phyloP scores from a whole-genome alignment of 768 basidiomycete genomes.

The Tulasnella sp. region DNA sequence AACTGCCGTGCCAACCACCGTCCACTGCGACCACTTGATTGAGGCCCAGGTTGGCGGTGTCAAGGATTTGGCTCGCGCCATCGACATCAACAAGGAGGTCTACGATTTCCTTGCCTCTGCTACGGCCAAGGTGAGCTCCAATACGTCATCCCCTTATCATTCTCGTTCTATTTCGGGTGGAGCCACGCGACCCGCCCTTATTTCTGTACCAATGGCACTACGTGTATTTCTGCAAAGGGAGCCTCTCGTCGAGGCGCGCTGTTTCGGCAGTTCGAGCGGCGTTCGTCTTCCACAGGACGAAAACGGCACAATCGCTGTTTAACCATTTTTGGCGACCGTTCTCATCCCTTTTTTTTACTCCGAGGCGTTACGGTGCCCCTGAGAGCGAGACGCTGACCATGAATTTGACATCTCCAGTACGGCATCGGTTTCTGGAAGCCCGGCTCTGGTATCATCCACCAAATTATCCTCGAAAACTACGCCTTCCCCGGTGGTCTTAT shows the following conservation, averaged over 20 bases:
- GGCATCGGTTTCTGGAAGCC: slow-evolving; percentile 99
- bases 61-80: slow-evolving; percentile 89
- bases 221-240: not conserved
- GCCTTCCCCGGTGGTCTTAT: slow-evolving; percentile 98
- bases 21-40: slow-evolving; percentile 99
- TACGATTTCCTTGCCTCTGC: slow-evolving; percentile 98
- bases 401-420: slow-evolving; percentile 50
- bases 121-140: slow-evolving; percentile 69
- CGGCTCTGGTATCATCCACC: slow-evolving; percentile 97
- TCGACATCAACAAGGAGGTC: slow-evolving; percentile 94
- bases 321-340: not conserved
- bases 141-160: not conserved
- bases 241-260: not conserved
- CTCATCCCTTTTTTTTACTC: not conserved
- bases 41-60: slow-evolving; percentile 93
- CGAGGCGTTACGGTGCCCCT: not conserved
- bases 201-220: not conserved
- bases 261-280: not conserved
- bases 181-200: not conserved
- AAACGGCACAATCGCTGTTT: not conserved
- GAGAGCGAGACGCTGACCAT: slow-evolving; percentile 9
- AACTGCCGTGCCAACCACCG: slow-evolving; percentile 95
- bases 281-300: not conserved
- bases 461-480: slow-evolving; percentile 99
- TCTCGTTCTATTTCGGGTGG: not conserved